Percentiles rank a stretch among this genome's conserved stretches.
Evolutionary conservation across 805 yeast species (phyloP).

Genomic region (Spathaspora gorwiae): DNA sequence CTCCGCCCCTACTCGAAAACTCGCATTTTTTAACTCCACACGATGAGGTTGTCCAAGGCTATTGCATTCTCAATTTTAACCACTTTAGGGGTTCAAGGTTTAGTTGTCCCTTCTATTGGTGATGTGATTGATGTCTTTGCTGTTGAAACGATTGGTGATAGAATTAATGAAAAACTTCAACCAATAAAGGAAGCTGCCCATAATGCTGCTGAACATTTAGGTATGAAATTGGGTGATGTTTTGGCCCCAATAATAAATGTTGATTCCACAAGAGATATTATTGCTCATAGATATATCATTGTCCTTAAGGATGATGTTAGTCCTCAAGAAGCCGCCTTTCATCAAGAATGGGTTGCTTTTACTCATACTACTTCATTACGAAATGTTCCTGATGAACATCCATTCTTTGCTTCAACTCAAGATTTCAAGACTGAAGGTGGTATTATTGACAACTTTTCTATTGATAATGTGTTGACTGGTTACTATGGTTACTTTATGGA

Average conservation of each 20-base stretch:
- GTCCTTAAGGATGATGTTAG: constrained; percentile 68
- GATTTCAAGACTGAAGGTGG: constrained; percentile 43
- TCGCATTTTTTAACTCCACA: neutral
- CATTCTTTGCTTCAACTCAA: constrained; percentile 33
- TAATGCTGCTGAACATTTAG: constrained; percentile 7
- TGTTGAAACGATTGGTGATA: constrained; percentile 8
- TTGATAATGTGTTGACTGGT: constrained; percentile 60
- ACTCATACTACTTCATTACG: constrained; percentile 45
- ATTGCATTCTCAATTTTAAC: constrained; percentile 41
- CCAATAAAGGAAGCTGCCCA: constrained; percentile 1
- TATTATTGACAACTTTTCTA: constrained; percentile 54
- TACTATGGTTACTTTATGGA: constrained; percentile 83
- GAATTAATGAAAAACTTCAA: constrained; percentile 2
- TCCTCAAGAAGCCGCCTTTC: constrained; percentile 54
- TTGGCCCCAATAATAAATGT: constrained; percentile 45
- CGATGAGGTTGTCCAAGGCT: constrained; percentile 37
- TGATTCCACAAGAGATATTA: constrained; percentile 41
- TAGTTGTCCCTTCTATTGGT: constrained; percentile 54
- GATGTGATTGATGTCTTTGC: constrained; percentile 37
- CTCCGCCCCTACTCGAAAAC: neutral
- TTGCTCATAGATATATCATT: constrained; percentile 78
- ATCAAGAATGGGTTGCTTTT: constrained; percentile 60
- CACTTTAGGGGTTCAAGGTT: constrained; percentile 35
- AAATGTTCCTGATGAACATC: constrained; percentile 24
- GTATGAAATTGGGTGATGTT: constrained; percentile 12